A percentile compares a stretch with the other conserved stretches of the same genome.
phyloP scores from a whole-genome alignment of 2,329 filamentous ascomycete species.

The Calycina herbarum region DNA sequence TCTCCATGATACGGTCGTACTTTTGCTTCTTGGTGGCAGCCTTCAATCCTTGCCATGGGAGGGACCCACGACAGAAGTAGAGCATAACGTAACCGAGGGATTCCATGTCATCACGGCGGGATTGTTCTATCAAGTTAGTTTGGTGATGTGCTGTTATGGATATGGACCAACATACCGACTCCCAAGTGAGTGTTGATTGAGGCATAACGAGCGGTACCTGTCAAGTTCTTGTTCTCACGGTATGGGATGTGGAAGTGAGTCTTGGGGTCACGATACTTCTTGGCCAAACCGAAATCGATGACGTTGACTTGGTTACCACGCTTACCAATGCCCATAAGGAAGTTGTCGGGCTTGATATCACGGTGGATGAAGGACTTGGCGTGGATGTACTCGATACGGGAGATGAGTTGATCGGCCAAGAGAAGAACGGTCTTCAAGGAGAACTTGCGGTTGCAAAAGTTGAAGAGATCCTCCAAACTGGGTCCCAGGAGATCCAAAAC shows the following conservation, averaged over 20 bases:
- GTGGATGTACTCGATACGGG: conserved; percentile 98
- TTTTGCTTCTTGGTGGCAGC: conserved; percentile 99
- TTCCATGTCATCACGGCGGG: conserved; percentile 98
- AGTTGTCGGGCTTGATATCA: conserved; percentile 99
- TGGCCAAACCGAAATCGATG: conserved; percentile 97
- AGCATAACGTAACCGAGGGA: conserved; percentile 99
- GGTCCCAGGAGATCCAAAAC: conserved; percentile 95
- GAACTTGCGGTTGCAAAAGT: conserved; percentile 99
- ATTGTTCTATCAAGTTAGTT: conserved; percentile 70
- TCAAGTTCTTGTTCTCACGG: conserved; percentile 99
- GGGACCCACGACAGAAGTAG: conserved; percentile 98
- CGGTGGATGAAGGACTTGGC: conserved; percentile 99
- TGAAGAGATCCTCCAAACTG: conserved; percentile 96
- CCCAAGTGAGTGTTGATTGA: conserved; percentile 98
- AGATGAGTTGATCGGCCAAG: conserved; percentile 96
- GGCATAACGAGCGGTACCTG: conserved; percentile 96
- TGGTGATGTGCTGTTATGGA: conserved; percentile 25
- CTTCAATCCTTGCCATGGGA: conserved; percentile 98
- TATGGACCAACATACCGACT: conserved; percentile 61
- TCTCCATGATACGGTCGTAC: conserved; percentile 99
- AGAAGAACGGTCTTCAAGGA: conserved; percentile 97
- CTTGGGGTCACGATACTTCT: conserved; percentile 99
- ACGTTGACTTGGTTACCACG: conserved; percentile 99
- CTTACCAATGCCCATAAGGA: conserved; percentile 98
- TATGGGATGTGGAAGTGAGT: conserved; percentile 99